Evolutionary conservation across 2,329 filamentous ascomycete species (phyloP).

Genomic region (Alternaria triticimaculans): DNA sequence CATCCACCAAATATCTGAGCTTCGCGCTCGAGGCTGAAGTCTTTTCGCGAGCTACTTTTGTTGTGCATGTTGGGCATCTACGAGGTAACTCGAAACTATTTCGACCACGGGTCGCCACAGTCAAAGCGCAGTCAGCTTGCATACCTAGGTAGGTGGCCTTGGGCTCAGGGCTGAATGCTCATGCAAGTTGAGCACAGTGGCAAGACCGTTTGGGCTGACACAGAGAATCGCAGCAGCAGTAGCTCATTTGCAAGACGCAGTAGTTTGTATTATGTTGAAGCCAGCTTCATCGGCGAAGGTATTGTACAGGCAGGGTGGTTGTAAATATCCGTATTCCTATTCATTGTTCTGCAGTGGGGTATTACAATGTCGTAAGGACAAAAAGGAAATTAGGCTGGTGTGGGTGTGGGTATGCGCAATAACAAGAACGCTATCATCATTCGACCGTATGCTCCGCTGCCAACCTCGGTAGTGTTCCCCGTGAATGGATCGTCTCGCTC

Average conservation of each 20-base stretch:
- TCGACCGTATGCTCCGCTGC: conserved; percentile 20
- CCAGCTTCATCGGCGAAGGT: neutral
- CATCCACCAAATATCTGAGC: neutral
- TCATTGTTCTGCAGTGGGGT: neutral
- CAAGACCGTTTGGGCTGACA: neutral
- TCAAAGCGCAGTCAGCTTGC: neutral
- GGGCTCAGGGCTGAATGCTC: neutral
- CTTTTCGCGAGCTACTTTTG: neutral
- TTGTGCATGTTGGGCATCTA: neutral
- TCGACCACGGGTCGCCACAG: neutral
- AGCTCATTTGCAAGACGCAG: neutral
- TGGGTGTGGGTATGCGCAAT: neutral
- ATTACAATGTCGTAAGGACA: neutral
- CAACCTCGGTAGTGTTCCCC: conserved; percentile 15
- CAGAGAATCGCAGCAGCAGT: neutral
- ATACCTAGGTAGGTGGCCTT: neutral
- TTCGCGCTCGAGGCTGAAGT: neutral
- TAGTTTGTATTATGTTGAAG: neutral
- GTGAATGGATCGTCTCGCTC: conserved; percentile 25
- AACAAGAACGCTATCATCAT: neutral
- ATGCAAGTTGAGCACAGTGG: neutral
- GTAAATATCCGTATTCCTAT: neutral
- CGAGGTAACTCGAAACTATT: neutral
- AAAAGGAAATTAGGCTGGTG: neutral
- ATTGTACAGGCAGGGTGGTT: neutral